Conservation (phyloP, 2,329 filamentous ascomycete species). For the Trichoderma sp. region DNA sequence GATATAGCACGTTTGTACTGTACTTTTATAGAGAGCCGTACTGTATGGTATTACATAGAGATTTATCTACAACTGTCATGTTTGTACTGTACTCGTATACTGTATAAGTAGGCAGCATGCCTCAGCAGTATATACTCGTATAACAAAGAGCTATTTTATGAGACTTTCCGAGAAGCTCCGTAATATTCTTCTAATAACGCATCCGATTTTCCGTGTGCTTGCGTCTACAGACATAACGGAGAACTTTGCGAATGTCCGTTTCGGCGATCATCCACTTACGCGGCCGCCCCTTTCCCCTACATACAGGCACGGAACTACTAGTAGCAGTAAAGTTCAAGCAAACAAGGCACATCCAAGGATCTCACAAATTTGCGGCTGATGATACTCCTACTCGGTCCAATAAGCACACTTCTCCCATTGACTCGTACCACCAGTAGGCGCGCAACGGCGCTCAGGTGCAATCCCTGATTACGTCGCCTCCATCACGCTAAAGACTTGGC, state of each 20-base stretch:
- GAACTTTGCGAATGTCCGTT: neutral
- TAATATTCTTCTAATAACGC: neutral
- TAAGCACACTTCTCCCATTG: neutral
- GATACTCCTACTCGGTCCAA: neutral
- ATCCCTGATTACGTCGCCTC: slow-evolving; percentile 18
- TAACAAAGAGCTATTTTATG: neutral
- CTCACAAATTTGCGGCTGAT: neutral
- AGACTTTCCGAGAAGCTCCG: neutral
- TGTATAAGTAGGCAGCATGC: neutral
- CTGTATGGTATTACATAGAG: neutral
- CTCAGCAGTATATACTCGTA: neutral
- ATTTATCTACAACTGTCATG: neutral
- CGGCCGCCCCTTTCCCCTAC: neutral
- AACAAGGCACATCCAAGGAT: neutral
- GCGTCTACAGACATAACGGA: neutral
- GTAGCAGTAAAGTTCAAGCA: neutral
- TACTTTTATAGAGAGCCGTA: neutral
- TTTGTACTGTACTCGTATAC: neutral
- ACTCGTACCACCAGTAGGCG: slow-evolving; percentile 2
- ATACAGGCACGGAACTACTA: neutral
- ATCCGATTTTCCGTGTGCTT: neutral
- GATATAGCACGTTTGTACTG: neutral
- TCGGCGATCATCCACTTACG: neutral
- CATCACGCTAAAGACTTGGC: slow-evolving; percentile 10
- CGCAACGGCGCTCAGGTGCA: neutral